A percentile compares a stretch with the other conserved stretches of the same genome.
phyloP scores from a whole-genome alignment of 192 early-diverging fungal species.

The Backusella circina region DNA sequence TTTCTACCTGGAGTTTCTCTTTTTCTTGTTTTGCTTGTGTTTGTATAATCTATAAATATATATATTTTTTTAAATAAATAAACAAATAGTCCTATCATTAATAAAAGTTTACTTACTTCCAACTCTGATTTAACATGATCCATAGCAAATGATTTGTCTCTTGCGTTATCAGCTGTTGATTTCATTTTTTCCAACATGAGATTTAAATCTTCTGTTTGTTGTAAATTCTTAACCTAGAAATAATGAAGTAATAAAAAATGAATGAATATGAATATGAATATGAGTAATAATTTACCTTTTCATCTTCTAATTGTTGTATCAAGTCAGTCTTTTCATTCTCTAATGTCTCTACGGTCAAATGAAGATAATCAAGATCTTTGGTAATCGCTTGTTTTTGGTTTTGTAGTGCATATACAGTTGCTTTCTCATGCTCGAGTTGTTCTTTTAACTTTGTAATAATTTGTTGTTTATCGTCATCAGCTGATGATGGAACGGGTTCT shows the following conservation, averaged over 20 bases:
- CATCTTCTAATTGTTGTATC: constrained; percentile 19
- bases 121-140: constrained; percentile 11
- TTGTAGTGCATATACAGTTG: constrained; percentile 18
- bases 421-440: constrained; percentile 10
- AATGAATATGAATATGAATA: not conserved
- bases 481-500: not conserved
- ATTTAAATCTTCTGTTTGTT: constrained; percentile 24
- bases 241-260: not conserved
- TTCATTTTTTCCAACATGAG: constrained; percentile 32
- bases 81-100: not conserved
- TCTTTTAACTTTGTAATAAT: not conserved
- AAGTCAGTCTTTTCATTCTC: constrained; percentile 18
- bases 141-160: constrained; percentile 12
- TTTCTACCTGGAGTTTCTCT: not conserved
- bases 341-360: constrained; percentile 30
- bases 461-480: not conserved
- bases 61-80: not conserved
- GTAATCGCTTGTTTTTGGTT: constrained; percentile 32
- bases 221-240: constrained; percentile 7
- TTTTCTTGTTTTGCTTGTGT: not conserved
- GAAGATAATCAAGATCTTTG: constrained; percentile 32
- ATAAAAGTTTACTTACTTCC: not conserved
- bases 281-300: constrained; percentile 8
- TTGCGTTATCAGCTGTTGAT: constrained; percentile 22
- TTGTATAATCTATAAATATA: not conserved